Evolutionary conservation across 2,329 filamentous ascomycete species (phyloP), one percentile per base, ranked within the genome.

Genomic region (Exophiala viscosa): DNA sequence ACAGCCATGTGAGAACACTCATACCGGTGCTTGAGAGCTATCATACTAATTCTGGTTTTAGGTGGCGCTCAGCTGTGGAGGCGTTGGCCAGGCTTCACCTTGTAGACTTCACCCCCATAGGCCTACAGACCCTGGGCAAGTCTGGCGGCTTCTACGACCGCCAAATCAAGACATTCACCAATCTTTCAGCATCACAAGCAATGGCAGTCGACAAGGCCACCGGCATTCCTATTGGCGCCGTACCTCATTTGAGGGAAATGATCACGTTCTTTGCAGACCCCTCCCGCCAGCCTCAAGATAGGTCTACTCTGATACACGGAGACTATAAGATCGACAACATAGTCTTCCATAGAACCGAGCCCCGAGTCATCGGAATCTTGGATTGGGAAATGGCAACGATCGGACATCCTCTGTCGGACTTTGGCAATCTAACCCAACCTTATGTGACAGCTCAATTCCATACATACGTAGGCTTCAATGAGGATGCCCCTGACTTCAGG

Each of bases 311-410:
- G 58, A 85, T 97, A 23, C 93, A 97, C 66, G 93, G 93, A 32
- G 93, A 99, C 70, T 99, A 92, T 76, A 99, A 97, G 76, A 95
- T 92, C 65, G 88, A 93, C 69, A 93, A 93, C 64, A 69, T 92
- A 60, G 84, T 93, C 36, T 99, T 95, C 69, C 89, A 96, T 74
- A 87, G 87, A 72, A 91, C 88, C 0, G 87, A 92, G 68, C 84
- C 91, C 5, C 78, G 85, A 48, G 91, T 97, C 10, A 91, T 97
- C 70, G 93, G 92, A 3, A 90, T 97, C 49, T 73, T 97, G 5
- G 93, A 99, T 73, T 97, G 92, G 92, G 93, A 97, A 75, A 96
- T 99, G 90, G 90, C 90, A 32, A 97, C 93, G 0, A 85, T 96
- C 49, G 93, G 93, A n/a, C 92, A 99, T 69, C 93, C 93, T 1